Base-by-base conservation (phyloP, 2,329 filamentous ascomycete species). In the Keithomyces neogunnii region DNA sequence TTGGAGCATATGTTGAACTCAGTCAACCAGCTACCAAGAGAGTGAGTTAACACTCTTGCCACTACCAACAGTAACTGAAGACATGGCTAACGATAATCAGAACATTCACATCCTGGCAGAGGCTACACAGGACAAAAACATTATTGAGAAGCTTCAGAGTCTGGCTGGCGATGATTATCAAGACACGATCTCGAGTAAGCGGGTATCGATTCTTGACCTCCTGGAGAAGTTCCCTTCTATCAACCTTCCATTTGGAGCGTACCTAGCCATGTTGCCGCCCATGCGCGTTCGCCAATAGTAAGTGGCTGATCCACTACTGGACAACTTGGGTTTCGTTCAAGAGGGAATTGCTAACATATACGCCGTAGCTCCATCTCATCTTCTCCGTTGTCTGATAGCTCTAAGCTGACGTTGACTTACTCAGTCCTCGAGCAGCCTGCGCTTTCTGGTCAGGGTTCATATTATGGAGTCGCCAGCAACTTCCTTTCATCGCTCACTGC, bases 211-310 rank as follows among this genome's bases (percentile, higher is more conserved):
- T 0, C 72, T 92, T 5, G 85, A 90, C 54, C 72, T 92, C 2
- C 74, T 92, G 1, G 82, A 88, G 60, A 73, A 76, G 9, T 85
- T 82, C 61, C 73, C 78, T 0, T 67, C 72, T 0, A 72, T 87
- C 33, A 67, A 77, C 3, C 66, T 92, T 0, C 75, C 86, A 0
- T 76, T 93, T 29, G 76, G 76, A 3, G 69, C 79, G 19, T 92
- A 86, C 69, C 73, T 93, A 6, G 74, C 76, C 35, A 84, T 89
- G 74, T 76, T 90, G 1, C 85, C 86, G 2, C 84, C 87, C 0
- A 88, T 93, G 82, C 82, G 86, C 31, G 76, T 88, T 39, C 78
- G 86, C n/a, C 84, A 88, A 64, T 90, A 90, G 65, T 71, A 58
- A 58, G 66, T 4, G 9, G 38, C 40, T 36, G 9, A n/a, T 42